Evolutionary conservation across 805 yeast genomes (phyloP), one percentile per base, ranked within the genome.

Genomic region (Wickerhamiella brachini): DNA sequence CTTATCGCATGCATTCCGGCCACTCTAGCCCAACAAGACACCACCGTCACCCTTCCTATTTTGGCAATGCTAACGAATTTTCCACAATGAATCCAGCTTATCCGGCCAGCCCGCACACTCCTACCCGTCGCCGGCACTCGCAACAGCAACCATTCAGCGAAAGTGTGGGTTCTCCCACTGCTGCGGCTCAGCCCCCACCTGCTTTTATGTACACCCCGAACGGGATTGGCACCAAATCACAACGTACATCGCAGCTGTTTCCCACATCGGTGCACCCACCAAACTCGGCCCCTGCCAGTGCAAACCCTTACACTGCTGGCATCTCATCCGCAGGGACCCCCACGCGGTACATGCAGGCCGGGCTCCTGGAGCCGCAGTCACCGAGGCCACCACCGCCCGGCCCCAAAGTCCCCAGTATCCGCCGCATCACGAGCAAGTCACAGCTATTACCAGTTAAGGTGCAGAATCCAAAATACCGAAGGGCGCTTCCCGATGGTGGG

Each of bases 401-500:
- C 20, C 41, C 41, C 3, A 37, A 17, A 37, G 9, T 20, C 7
- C 51, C 51, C 5, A 31, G 34, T 4, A 37, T 57, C 31, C 48
- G 53, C 13, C 50, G 44, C 39, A 53, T 57, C 17, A 52, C 49
- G 26, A 46, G 53, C 53, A 47, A 53, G 51, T 48, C 56, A 17
- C 67, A 68, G 58, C 58, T 67, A 58, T 54, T 65, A 53, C 66
- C 69, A 23, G 52, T 61, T 38, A 47, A 49, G 21, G 54, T 58
- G 39, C 46, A 54, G 24, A 57, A 56, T 41, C 63, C 71, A n/a
- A 58, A 65, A 55, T 56, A 56, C 48, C 58, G 70, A 10, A 54
- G 70, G 1, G 68, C 69, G 5, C 50, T 61, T 41, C 69, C 70
- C 8, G 70, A 67, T 24, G 69, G 69, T 21, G 69, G 69, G n/a